Evolutionary conservation across 306 rosid species (phyloP).

Genomic region (Abrus precatorius): DNA sequence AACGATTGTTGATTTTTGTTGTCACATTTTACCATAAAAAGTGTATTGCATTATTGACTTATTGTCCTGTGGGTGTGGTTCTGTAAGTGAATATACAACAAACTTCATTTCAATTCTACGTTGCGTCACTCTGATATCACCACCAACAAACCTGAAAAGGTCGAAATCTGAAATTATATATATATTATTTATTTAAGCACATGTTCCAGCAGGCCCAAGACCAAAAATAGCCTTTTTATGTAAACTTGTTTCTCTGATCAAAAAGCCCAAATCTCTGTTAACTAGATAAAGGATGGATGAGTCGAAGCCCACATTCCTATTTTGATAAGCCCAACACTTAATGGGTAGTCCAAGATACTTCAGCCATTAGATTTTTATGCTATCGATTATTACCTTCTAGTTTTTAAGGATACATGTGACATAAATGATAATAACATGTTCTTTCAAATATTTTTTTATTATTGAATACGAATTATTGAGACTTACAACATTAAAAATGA

Average conservation of each 20-base stretch:
- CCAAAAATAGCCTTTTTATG: neutral
- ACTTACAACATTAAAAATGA: neutral
- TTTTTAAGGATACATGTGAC: neutral
- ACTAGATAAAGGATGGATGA: no score
- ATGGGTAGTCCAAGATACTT: neutral
- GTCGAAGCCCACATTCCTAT: neutral
- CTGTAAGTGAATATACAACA: neutral
- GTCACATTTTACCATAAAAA: neutral
- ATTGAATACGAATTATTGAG: neutral
- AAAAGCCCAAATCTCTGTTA: no score
- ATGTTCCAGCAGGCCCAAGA: neutral
- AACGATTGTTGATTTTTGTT: neutral
- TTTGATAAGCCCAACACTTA: neutral
- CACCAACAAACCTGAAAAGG: neutral
- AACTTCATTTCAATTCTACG: neutral
- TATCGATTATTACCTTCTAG: neutral
- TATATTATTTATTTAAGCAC: neutral
- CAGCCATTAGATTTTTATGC: neutral
- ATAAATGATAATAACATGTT: neutral
- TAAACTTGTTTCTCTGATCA: no score
- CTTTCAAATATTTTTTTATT: neutral
- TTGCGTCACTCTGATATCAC: slow-evolving; percentile 7
- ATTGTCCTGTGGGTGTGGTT: neutral
- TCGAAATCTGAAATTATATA: no score
- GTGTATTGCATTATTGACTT: slow-evolving; percentile 9